These are phyloP conservation scores for Candida anutae DNA, from an alignment of 1,139 yeast species.

Conservation along the genomic window DNA sequence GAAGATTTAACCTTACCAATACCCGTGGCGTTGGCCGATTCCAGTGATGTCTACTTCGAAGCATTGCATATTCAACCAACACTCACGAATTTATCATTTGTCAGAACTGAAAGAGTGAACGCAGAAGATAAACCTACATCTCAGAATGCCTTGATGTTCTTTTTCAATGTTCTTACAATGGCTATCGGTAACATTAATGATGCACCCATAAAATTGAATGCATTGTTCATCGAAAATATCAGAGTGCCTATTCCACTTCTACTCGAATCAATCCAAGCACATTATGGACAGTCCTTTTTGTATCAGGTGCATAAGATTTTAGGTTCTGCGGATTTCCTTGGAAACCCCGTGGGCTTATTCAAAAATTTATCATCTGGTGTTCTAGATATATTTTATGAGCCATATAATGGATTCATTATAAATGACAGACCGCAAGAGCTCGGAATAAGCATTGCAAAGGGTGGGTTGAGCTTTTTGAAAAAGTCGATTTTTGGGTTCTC, in stretches of 20 bases:
- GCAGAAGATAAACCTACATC: conserved; percentile 48
- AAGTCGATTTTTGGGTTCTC: conserved; percentile 93
- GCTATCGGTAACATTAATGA: conserved; percentile 96
- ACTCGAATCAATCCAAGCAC: conserved; percentile 65
- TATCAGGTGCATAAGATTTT: conserved; percentile 88
- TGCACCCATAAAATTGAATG: conserved; percentile 88
- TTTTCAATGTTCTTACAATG: conserved; percentile 85
- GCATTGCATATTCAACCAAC: conserved; percentile 89
- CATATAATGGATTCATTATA: conserved; percentile 90
- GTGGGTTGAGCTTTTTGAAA: conserved; percentile 88
- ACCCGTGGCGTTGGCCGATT: conserved; percentile 52
- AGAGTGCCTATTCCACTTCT: conserved; percentile 78
- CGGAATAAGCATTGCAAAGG: conserved; percentile 93
- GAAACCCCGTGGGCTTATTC: conserved; percentile 95
- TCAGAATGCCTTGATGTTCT: conserved; percentile 63
- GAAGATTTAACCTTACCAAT: conserved; percentile 59
- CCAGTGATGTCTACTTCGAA: conserved; percentile 82
- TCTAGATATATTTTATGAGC: conserved; percentile 93
- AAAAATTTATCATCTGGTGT: conserved; percentile 92
- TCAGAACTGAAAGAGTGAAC: conserved; percentile 76
- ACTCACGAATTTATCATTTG: conserved; percentile 82
- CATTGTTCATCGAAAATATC: conserved; percentile 80
- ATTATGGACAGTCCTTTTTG: conserved; percentile 86
- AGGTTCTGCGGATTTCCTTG: conserved; percentile 94
- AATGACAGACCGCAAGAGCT: conserved; percentile 94